Evolutionary conservation across 495 filamentous ascomycete genomes (phyloP).

Genomic region (Cercophora scortea): DNA sequence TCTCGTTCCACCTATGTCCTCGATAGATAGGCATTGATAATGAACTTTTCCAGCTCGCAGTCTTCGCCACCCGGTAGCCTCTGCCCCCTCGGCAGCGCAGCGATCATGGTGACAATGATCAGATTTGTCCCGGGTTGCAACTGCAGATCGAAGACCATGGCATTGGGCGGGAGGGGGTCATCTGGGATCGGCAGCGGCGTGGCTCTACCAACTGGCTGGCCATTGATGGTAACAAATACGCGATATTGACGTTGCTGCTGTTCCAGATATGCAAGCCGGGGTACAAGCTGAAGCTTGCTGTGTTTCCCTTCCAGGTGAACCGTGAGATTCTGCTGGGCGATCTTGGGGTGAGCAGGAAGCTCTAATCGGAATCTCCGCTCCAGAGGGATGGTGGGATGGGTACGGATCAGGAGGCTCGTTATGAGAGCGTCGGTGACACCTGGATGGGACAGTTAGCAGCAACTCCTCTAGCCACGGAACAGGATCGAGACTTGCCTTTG

Average conservation of each 20-base stretch:
- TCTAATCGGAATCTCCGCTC: slow-evolving; percentile 45
- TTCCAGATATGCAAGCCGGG: slow-evolving; percentile 47
- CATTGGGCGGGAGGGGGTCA: slow-evolving; percentile 34
- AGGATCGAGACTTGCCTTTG: slow-evolving; percentile 38
- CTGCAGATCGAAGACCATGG: slow-evolving; percentile 52
- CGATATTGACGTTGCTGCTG: slow-evolving; percentile 33
- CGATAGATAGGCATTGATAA: slow-evolving; percentile 22
- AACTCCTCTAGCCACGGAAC: not conserved
- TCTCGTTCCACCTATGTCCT: slow-evolving; percentile 4
- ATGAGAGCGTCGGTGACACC: slow-evolving; percentile 51
- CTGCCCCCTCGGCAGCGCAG: slow-evolving; percentile 51
- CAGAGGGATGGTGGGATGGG: slow-evolving; percentile 54
- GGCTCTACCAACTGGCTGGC: slow-evolving; percentile 51
- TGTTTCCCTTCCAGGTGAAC: slow-evolving; percentile 56
- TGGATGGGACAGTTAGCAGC: not conserved
- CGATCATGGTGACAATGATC: slow-evolving; percentile 58
- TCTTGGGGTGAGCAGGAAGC: slow-evolving; percentile 51
- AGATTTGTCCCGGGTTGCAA: slow-evolving; percentile 57
- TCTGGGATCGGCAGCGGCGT: slow-evolving; percentile 34
- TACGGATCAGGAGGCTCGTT: slow-evolving; percentile 54
- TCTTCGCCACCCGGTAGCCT: slow-evolving; percentile 47
- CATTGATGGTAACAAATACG: slow-evolving; percentile 28
- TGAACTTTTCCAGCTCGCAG: slow-evolving; percentile 61
- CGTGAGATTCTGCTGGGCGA: slow-evolving; percentile 61
- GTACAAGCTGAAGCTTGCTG: slow-evolving; percentile 56